Conservation (phyloP, 2,329 filamentous ascomycete genomes). For the Fonsecaea pedrosoi region DNA sequence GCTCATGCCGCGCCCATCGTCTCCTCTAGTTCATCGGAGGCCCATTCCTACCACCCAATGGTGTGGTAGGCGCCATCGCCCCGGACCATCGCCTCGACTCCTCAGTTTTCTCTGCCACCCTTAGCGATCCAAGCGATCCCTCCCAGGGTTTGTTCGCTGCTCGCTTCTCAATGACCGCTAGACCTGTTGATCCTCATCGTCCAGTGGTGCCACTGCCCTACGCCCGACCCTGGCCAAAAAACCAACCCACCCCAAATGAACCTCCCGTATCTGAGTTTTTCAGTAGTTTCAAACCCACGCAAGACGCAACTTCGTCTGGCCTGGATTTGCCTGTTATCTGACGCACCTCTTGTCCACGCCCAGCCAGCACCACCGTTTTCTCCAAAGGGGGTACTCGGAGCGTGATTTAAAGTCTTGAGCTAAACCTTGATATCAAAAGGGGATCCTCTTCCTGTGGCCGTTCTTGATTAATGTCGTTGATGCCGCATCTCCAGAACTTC, state of each 20-base stretch:
- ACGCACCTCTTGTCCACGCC: neutral
- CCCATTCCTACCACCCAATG: neutral
- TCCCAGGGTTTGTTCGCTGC: neutral
- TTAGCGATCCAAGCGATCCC: neutral
- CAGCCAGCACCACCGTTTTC: neutral
- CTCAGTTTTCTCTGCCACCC: neutral
- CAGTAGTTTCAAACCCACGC: neutral
- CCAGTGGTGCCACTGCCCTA: neutral
- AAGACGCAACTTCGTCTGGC: neutral
- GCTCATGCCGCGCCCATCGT: neutral
- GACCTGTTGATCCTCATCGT: neutral
- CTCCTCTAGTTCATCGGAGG: neutral
- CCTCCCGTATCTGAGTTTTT: constrained; percentile 1
- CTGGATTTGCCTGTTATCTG: neutral
- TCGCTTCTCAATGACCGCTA: neutral
- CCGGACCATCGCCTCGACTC: neutral
- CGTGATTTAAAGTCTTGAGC: neutral
- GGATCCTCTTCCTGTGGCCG: neutral
- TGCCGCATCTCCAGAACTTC: neutral
- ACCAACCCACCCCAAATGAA: neutral
- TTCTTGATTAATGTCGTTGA: constrained; percentile 4
- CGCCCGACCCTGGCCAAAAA: neutral
- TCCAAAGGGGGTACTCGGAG: neutral
- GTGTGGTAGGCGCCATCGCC: neutral
- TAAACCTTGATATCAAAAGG: neutral